Base-by-base conservation (phyloP, 164 flowering plant genomes). In the Cinnamomum chago region DNA sequence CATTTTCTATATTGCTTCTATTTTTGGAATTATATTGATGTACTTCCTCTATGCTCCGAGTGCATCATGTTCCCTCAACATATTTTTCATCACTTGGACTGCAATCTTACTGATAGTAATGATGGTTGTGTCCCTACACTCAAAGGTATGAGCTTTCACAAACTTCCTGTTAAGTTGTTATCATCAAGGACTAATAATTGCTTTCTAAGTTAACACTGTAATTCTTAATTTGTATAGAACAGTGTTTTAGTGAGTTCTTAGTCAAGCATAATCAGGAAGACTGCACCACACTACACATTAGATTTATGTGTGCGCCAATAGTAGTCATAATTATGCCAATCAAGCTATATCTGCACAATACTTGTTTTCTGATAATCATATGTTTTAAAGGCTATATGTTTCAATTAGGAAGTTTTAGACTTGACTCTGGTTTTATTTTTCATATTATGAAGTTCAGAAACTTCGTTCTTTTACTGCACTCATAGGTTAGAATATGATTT, bases 51-150 rank as follows among this genome's bases (percentile, higher is more conserved):
- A 89, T 75, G 88, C 85, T 67, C 78, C 84, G 15, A 81, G 75
- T 35, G 30, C 66, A 2, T 76, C 86, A 10, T 90, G 96, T 79
- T 40, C 78, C 71, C 90, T 92, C 82, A 94, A 94, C 86, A 87
- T 92, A 78, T 92, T 92, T 83, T 92, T 94, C 88, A 91, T 94
- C 85, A 79, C 93, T 2, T 91, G 96, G 97, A 91, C 97, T 22
- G 88, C 75, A 1, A 67, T 92, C 81, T 81, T 94, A 67, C 87
- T 94, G 40, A 18, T 83, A 40, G 92, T 89, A 50, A 90, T 94
- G 95, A 84, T 88, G 93, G 83, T 76, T 68, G 79, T 91, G 40
- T 83, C 98, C 1, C 76, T 94, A 28, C 94, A 92, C 72, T 88
- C 97, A 23, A 92, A 89, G 97, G 97, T 91, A 84, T 40, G 47